Conservation (phyloP, 768 basidiomycete species). For the Podaxis sp. region DNA sequence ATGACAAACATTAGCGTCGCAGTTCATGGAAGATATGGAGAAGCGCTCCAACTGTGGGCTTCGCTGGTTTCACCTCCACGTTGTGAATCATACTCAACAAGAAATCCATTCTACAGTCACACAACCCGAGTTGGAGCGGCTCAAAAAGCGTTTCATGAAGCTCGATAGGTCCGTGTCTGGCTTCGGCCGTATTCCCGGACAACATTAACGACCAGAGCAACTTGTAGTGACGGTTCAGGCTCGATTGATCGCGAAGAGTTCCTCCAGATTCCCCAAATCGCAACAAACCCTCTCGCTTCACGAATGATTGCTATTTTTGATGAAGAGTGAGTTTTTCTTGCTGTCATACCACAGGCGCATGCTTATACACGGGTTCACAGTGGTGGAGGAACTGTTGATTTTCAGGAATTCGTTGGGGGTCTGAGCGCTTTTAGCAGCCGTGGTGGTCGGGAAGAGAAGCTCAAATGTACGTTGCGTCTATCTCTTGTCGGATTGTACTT, state of each 20-base stretch:
- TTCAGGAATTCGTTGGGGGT: conserved; percentile 98
- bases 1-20: conserved; percentile 57
- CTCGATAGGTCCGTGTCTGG: conserved; percentile 70
- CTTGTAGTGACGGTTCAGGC: conserved; percentile 85
- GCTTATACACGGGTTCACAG: conserved; percentile 40
- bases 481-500: conserved; percentile 1
- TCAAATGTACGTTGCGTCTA: conserved; percentile 68
- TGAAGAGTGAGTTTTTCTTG: conserved; percentile 78
- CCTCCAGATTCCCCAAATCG: conserved; percentile 97
- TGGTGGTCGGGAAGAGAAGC: conserved; percentile 95
- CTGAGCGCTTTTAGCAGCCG: conserved; percentile 97
- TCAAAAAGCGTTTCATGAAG: conserved; percentile 99
- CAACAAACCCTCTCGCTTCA: conserved; percentile 93
- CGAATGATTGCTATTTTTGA: conserved; percentile 99
- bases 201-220: neutral
- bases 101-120: conserved; percentile 64
- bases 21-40: conserved; percentile 98
- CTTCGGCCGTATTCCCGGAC: neutral
- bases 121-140: conserved; percentile 86
- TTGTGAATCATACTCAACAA: conserved; percentile 16
- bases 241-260: conserved; percentile 99
- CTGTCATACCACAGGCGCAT: conserved; percentile 1
- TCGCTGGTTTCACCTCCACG: neutral
- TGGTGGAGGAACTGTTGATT: conserved; percentile 97
- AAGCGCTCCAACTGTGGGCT: conserved; percentile 94